phyloP scores from a whole-genome alignment of 2,329 filamentous ascomycete species.

The Torrubiella hemipterigena region DNA sequence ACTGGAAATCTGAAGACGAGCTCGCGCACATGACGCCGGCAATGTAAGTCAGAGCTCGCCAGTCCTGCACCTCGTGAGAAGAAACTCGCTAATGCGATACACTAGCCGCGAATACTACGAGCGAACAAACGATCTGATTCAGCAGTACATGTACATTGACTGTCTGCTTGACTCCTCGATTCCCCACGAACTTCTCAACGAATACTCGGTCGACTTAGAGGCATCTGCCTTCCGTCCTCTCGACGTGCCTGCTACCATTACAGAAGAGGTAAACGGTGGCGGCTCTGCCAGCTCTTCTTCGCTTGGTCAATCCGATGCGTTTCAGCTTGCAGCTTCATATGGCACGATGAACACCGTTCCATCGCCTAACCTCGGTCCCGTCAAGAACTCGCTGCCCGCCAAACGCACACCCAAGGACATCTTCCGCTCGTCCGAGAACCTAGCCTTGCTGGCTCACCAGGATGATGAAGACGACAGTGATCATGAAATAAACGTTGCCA shows the following conservation, averaged over 20 bases:
- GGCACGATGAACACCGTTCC: constrained; percentile 13
- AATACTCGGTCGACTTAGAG: constrained; percentile 58
- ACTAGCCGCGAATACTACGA: constrained; percentile 70
- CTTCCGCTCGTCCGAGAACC: constrained; percentile 62
- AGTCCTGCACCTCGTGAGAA: background rate
- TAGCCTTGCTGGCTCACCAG: constrained; percentile 45
- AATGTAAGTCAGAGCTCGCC: constrained; percentile 33
- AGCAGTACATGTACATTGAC: constrained; percentile 91
- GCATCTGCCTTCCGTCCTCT: constrained; percentile 39
- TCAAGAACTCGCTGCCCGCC: constrained; percentile 32
- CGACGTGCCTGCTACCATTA: constrained; percentile 61
- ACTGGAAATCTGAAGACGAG: constrained; percentile 73
- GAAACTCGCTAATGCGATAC: background rate
- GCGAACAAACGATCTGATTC: constrained; percentile 75
- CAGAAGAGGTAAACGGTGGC: constrained; percentile 42
- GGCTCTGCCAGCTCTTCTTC: constrained; percentile 19
- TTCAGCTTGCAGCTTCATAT: constrained; percentile 15
- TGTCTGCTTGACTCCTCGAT: constrained; percentile 79
- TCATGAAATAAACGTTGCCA: constrained; percentile 27
- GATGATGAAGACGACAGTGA: constrained; percentile 30
- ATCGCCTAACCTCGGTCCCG: constrained; percentile 7
- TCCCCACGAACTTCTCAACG: constrained; percentile 83
- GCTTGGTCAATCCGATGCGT: constrained; percentile 16
- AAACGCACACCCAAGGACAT: constrained; percentile 78
- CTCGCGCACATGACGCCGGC: constrained; percentile 58